A percentile compares a stretch with the other conserved stretches of the same genome.
phyloP scores from a whole-genome alignment of 352 stramenopile species.

The Blastocystis sp. region DNA sequence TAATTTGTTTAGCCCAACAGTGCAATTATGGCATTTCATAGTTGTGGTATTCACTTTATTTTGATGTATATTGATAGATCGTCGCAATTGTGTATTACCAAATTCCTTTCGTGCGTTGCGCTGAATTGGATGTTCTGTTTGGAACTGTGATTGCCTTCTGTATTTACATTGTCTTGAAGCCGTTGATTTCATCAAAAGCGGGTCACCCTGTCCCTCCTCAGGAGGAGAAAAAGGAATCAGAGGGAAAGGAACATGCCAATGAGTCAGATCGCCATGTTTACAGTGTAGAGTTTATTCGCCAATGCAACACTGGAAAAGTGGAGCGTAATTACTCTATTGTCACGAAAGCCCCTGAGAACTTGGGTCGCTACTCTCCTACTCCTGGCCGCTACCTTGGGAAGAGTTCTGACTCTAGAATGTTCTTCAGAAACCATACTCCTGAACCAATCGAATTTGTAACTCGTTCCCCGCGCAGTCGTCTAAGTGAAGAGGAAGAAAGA shows the following conservation, averaged over 20 bases:
- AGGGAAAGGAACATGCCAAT: neutral
- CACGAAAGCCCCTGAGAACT: neutral
- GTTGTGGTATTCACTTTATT: neutral
- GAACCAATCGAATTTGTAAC: neutral
- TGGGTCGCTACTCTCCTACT: neutral
- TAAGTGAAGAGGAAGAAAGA: constrained; percentile 30
- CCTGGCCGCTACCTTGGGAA: neutral
- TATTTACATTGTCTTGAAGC: constrained; percentile 17
- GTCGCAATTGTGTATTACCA: constrained; percentile 25
- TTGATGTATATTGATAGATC: neutral
- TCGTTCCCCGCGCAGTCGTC: neutral
- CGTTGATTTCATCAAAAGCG: neutral
- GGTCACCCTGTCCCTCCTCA: neutral
- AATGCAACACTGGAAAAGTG: neutral
- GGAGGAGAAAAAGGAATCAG: neutral
- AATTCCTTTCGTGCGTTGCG: constrained; percentile 17
- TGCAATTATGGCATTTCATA: constrained; percentile 53
- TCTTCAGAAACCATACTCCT: constrained; percentile 24
- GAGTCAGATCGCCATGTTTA: neutral
- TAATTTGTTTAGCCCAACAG: too few species aligned
- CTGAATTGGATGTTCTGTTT: constrained; percentile 48
- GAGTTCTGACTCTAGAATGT: neutral
- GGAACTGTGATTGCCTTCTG: constrained; percentile 5
- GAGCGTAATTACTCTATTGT: neutral
- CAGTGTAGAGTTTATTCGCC: neutral